Conservation (phyloP, 306 rosid species). For the Rosa persica region DNA sequence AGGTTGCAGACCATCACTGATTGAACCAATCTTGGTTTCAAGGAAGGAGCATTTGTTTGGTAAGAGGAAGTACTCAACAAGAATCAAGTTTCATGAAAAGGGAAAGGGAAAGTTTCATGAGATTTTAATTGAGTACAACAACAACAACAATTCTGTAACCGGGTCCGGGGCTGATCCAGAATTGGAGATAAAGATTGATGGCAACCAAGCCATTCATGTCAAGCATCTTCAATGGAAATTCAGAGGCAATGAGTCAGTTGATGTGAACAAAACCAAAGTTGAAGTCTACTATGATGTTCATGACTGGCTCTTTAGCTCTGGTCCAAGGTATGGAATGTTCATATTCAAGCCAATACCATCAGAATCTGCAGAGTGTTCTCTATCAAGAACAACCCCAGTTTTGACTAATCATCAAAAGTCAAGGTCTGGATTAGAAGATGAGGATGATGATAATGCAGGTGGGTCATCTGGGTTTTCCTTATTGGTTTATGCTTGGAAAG, state of each 20-base stretch:
- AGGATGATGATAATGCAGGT: slow-evolving; percentile 25
- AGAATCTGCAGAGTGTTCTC: slow-evolving; percentile 17
- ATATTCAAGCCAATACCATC: slow-evolving; percentile 68
- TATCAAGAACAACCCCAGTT: slow-evolving; percentile 24
- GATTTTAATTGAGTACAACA: slow-evolving; percentile 63
- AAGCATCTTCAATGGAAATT: slow-evolving; percentile 95
- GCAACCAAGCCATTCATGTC: slow-evolving; percentile 64
- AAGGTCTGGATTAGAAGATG: slow-evolving; percentile 34
- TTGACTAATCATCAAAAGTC: slow-evolving; percentile 31
- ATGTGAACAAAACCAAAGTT: slow-evolving; percentile 54
- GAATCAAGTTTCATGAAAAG: slow-evolving; percentile 56
- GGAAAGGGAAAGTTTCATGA: slow-evolving; percentile 60
- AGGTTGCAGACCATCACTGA: slow-evolving; percentile 65
- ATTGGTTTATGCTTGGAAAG: slow-evolving; percentile 88
- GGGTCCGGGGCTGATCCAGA: slow-evolving; percentile 58
- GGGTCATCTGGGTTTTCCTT: slow-evolving; percentile 61
- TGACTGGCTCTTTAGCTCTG: slow-evolving; percentile 85
- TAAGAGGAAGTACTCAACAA: slow-evolving; percentile 61
- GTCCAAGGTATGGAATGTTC: slow-evolving; percentile 74
- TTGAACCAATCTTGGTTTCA: slow-evolving; percentile 66
- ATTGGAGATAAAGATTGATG: slow-evolving; percentile 81
- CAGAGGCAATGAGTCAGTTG: slow-evolving; percentile 74
- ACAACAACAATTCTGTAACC: slow-evolving; percentile 25
- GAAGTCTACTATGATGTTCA: slow-evolving; percentile 95
- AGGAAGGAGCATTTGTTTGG: slow-evolving; percentile 77